Conservation (phyloP, 768 basidiomycete genomes). For the Russula griseocarnosa region DNA sequence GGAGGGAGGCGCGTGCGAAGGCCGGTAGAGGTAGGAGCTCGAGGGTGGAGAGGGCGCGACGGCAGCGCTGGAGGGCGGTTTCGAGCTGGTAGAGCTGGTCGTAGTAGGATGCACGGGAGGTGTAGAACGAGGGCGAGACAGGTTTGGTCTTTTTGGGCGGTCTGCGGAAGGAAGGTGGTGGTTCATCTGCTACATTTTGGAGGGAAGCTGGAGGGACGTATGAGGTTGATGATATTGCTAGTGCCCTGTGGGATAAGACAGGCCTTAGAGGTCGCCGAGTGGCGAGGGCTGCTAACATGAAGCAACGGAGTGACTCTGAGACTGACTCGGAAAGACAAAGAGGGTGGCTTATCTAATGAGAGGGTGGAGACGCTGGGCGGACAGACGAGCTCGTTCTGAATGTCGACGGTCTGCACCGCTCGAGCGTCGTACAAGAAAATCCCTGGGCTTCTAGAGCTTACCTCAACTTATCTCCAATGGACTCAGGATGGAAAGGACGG, state of each 20-base stretch:
- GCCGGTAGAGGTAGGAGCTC: constrained; percentile 77
- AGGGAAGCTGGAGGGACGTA: constrained; percentile 36
- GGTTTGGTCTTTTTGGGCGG: constrained; percentile 39
- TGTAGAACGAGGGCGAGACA: constrained; percentile 77
- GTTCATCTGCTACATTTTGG: constrained; percentile 24
- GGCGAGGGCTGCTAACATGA: constrained; percentile 12
- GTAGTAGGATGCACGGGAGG: constrained; percentile 69
- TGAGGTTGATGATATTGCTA: constrained; percentile 30
- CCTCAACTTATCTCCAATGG: constrained; percentile 72
- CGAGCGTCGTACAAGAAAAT: constrained; percentile 84
- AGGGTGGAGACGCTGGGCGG: neutral
- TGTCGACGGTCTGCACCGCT: constrained; percentile 41
- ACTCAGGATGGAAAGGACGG: constrained; percentile 71
- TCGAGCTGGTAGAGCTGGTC: constrained; percentile 69
- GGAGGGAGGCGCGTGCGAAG: constrained; percentile 57
- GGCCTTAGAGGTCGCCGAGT: constrained; percentile 10
- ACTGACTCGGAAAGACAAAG: too few relatives aligned
- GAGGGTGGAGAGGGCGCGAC: constrained; percentile 54
- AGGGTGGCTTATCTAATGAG: constrained; percentile 21
- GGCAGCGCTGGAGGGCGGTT: constrained; percentile 53
- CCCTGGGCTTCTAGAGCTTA: constrained; percentile 70
- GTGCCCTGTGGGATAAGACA: constrained; percentile 4
- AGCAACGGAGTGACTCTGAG: neutral
- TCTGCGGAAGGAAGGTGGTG: constrained; percentile 4
- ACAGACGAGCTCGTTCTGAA: constrained; percentile 21